Base-by-base conservation (phyloP, 805 yeast species). In the Starmerella apicola region DNA sequence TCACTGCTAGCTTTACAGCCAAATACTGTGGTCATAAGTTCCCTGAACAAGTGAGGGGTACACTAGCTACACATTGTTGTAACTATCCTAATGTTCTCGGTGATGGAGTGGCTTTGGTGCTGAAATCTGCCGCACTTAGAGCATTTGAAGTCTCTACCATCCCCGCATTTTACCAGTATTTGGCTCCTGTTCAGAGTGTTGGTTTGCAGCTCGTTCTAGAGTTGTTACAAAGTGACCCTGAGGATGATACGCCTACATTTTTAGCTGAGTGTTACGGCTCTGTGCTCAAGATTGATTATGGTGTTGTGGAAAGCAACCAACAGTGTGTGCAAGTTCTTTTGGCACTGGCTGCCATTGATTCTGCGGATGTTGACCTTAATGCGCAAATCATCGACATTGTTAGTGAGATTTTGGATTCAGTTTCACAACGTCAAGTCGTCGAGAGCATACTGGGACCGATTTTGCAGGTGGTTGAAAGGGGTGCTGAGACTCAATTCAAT, bases 231-330 rank as follows among this genome's bases (percentile, higher is more conserved):
- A 78, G 73, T 1, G n/a, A n/a, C n/a, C 71, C 91, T 0, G 81
- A 76, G 33, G 95, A 83, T 34, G 97, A 86, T 51, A 71, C 94
- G 0, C 74, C 81, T 26, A 72, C 85, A 1, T 66, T 80, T 34
- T 58, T 86, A 31, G 67, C 81, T 10, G 95, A 85, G 54, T 70
- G 80, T 0, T 58, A 81, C n/a, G 66, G 76, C 1, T 65, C 69
- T 3, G 71, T 76, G 1, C 69, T 81, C 29, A 64, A 66, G 35
- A 64, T 78, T 7, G 64, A 68, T 43, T 64, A 63, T 37, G 51
- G 49, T 7, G 45, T 52, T 2, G 59, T 65, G 3, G 49, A 53
- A 5, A 39, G 55, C 32, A 26, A 56, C 15, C 54, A 62, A 26
- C 54, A 60, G 2, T 64, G 70, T 6, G 62, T 81, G 5, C 67